Base-by-base conservation (phyloP, 305 asterid species). In the Fraxinus nigra region DNA sequence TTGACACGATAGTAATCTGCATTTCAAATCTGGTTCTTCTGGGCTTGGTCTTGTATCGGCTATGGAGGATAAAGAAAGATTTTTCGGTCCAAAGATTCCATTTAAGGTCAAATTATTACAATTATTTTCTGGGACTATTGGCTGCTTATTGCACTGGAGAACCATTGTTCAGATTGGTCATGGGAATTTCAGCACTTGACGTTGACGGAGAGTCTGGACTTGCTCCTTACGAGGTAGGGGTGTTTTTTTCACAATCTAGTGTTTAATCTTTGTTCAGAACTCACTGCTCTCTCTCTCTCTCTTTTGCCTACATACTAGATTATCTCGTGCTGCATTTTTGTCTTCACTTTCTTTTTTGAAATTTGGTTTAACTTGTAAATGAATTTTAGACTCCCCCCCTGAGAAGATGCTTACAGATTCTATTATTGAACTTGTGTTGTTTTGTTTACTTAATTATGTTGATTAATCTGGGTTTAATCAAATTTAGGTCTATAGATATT, bases 141-240 rank as follows among this genome's bases (percentile, higher is more conserved):
- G 94, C 98, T 74, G 73, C 88, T 79, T 93, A 80, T 83, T 91
- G 93, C 89, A 88, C 93, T 75, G 94, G 86, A 77, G 97, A 93
- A 82, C 95, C 97, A 72, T 78, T 92, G 85, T 56, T 82, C 86
- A 90, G 98, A 89, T 84, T 93, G 91, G 34, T 89, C 72, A 78
- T 87, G 94, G 95, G 97, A 65, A 88, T 91, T 80, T 95, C 98
- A 73, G 87, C 89, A 63, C 93, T 93, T 83, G 82, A 95, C 78
- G 90, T 95, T 87, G 97, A 93, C 77, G 92, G 85, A 73, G 87
- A 91, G 87, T 79, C 51, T 37, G 88, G 87, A 54, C 90, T 92
- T 88, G 92, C 97, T 83, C 98, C 98, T 10, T 95, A 88, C 79
- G 98, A 95, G 97, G 98, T 95, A 81, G 11, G 72, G 34, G 8